phyloP scores from a whole-genome alignment of 2,329 filamentous ascomycete species.

The Rhynchosporium graminicola region DNA sequence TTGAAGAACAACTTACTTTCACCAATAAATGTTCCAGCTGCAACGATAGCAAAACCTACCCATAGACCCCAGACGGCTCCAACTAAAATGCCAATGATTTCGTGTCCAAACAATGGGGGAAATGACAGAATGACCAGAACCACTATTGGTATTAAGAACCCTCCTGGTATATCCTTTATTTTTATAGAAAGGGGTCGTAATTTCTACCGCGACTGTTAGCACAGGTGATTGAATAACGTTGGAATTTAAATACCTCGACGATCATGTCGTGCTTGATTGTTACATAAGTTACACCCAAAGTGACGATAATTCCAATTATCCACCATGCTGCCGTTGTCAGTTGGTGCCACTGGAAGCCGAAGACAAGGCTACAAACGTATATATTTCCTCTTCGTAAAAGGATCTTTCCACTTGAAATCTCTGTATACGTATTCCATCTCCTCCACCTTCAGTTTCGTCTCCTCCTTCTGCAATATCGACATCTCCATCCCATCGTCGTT shows the following conservation, averaged over 20 bases:
- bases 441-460: slow-evolving; percentile 14
- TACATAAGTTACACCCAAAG: slow-evolving; percentile 41
- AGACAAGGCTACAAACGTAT: slow-evolving; percentile 33
- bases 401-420: slow-evolving; percentile 42
- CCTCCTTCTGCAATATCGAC: slow-evolving; percentile 17
- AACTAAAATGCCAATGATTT: slow-evolving; percentile 45
- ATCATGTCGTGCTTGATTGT: slow-evolving; percentile 45
- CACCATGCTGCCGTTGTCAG: slow-evolving; percentile 32
- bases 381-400: slow-evolving; percentile 43
- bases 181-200: slow-evolving; percentile 44
- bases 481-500: slow-evolving; percentile 15
- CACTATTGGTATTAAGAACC: slow-evolving; percentile 45
- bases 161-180: slow-evolving; percentile 43
- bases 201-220: slow-evolving; percentile 26
- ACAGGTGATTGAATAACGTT: background rate
- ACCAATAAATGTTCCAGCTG: slow-evolving; percentile 46
- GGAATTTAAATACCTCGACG: slow-evolving; percentile 37
- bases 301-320: slow-evolving; percentile 38
- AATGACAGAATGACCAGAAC: slow-evolving; percentile 46
- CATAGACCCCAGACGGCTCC: slow-evolving; percentile 47
- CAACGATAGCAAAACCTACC: slow-evolving; percentile 46
- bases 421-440: slow-evolving; percentile 41
- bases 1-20: slow-evolving; percentile 38
- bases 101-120: slow-evolving; percentile 47
- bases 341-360: background rate